A percentile compares a stretch with the other conserved stretches of the same genome.
Evolutionary conservation across 176 grass and related monocot species (phyloP).

Genomic region (Typha latifolia): DNA sequence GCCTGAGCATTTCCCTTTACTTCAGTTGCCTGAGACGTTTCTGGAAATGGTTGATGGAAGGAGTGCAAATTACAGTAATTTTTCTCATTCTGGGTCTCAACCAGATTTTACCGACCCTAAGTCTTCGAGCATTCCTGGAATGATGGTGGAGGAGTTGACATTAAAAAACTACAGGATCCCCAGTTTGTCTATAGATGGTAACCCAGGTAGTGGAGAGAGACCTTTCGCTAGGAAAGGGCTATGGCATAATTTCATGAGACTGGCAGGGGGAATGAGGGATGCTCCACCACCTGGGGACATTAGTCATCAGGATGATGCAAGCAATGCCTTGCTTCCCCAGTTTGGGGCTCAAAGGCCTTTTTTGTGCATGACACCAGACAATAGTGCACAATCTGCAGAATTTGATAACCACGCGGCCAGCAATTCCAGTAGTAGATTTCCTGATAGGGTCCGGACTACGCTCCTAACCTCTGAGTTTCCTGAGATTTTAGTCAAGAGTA

Average conservation of each 20-base stretch:
- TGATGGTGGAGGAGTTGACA: conserved; percentile 88
- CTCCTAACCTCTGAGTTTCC: conserved; percentile 20
- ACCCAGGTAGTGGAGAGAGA: conserved; percentile 44
- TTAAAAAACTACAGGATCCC: conserved; percentile 48
- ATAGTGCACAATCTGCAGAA: too few species aligned
- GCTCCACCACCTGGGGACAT: conserved; percentile 16
- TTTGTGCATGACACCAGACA: too few species aligned
- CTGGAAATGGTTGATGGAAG: conserved; percentile 20
- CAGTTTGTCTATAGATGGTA: conserved; percentile 38
- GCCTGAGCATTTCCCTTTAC: conserved; percentile 65
- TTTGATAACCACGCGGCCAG: not conserved
- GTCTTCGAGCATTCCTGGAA: conserved; percentile 22
- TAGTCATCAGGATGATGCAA: conserved; percentile 20
- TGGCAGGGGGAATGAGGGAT: conserved; percentile 35
- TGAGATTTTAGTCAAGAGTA: conserved; percentile 34
- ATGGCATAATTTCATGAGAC: conserved; percentile 72
- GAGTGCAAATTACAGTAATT: conserved; percentile 2
- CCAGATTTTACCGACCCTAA: conserved; percentile 27
- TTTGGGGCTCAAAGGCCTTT: conserved; percentile 28
- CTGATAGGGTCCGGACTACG: conserved; percentile 42
- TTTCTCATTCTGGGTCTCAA: conserved; percentile 26
- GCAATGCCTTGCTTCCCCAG: conserved; percentile 27
- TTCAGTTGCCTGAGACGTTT: conserved; percentile 28
- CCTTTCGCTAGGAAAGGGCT: conserved; percentile 42
- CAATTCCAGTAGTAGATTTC: conserved; percentile 34